A percentile compares a stretch with the other conserved stretches of the same genome.
Evolutionary conservation across 148 eudicot species (phyloP).

Genomic region (Polygonum maritimum): DNA sequence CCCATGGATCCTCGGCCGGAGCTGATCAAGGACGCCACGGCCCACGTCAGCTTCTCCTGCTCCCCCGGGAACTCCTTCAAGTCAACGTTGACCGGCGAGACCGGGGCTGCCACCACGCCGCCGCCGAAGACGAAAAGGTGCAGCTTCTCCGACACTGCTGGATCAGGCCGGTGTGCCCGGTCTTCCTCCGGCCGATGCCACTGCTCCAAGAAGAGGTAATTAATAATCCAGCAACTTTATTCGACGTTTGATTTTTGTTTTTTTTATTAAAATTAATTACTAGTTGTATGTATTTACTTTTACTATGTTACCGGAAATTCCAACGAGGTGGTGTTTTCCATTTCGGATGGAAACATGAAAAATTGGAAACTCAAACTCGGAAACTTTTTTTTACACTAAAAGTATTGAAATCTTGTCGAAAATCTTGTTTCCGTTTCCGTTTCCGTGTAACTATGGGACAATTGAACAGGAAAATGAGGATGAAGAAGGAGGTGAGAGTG

Average conservation of each 20-base stretch:
- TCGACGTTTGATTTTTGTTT: too few species aligned
- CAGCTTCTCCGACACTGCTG: slow-evolving; percentile 30
- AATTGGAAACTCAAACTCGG: too few species aligned
- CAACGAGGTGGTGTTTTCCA: too few species aligned
- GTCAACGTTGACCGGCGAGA: slow-evolving; percentile 62
- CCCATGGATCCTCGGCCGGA: slow-evolving; percentile 17
- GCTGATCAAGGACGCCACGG: background rate
- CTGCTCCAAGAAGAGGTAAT: slow-evolving; percentile 74
- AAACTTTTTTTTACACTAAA: too few species aligned
- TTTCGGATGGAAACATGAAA: too few species aligned
- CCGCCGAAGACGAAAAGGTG: slow-evolving; percentile 62
- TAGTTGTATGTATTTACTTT: too few species aligned
- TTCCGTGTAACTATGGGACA: too few species aligned
- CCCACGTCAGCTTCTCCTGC: slow-evolving; percentile 47
- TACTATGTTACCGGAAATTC: too few species aligned
- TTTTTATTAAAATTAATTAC: too few species aligned
- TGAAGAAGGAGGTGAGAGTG: slow-evolving; percentile 64
- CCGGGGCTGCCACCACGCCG: background rate
- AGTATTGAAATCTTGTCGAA: too few species aligned
- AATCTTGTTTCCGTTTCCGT: too few species aligned
- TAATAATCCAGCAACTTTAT: too few species aligned
- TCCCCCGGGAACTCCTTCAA: slow-evolving; percentile 44
- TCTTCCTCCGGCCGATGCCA: slow-evolving; percentile 66
- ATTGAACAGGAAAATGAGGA: slow-evolving; percentile 42
- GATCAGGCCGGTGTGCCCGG: slow-evolving; percentile 70